Base-by-base conservation (phyloP, 495 filamentous ascomycete species). In the Cercophora samala region DNA sequence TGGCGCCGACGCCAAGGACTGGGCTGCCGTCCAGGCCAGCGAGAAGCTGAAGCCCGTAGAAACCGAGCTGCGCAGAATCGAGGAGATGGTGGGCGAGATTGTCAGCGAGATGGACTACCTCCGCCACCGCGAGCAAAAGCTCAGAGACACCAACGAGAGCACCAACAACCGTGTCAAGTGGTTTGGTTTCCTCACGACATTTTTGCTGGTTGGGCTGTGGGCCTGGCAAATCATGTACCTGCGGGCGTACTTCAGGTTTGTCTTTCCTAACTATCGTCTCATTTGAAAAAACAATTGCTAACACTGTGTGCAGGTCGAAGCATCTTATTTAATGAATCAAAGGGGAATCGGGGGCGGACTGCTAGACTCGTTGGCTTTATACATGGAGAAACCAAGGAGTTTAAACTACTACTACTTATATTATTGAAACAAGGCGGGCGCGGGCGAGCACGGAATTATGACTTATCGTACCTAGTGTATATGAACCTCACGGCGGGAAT, bases 31-130 rank as follows among this genome's bases (percentile, higher is more conserved):
- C 74, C 96, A 98, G 80, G 91, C 90, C 60, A 89, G 89, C 70
- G 95, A 99, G 87, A 99, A 98, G 85, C 87, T 99, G 65, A 97
- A 97, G 86, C 95, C 95, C 61, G 86, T 97, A 70, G 95, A 99
- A 84, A 93, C 93, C 23, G 95, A 99, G 75, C 87, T 99, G 75
- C 89, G 94, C 67, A 90, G 94, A 64, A 92, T 98, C 72, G 92
- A 94, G 77, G 92, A 96, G 81, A 84, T 94, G 76, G 89, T 93
- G 51, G 79, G 80, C 26, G 91, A 96, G 74, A 87, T 96, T 69
- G 91, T 93, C 37, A 79, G 79, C 60, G 92, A 96, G 84, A 95
- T 94, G 89, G 92, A 96, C 66, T 99, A 98, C 83, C 88, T 99
- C 55, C 85, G 96, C 64, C 75, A 80, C 8, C 86, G 95, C 71